These are phyloP conservation scores for Talaromyces amestolkiae DNA, from an alignment of 2,329 filamentous ascomycete genomes.

Conservation along the genomic window DNA sequence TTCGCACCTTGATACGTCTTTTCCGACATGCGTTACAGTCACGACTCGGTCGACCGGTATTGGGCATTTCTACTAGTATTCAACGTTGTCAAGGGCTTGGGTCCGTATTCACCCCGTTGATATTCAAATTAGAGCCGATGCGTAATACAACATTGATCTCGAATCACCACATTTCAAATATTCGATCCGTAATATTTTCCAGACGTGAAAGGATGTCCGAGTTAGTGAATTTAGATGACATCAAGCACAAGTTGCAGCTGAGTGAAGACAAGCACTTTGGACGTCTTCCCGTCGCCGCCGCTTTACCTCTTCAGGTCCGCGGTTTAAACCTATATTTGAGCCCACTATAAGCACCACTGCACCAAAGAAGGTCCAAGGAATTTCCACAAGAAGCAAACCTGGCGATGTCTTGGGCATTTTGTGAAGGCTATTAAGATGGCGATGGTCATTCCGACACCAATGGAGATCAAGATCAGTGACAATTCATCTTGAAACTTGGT, in stretches of 20 bases:
- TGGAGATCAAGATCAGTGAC: not conserved
- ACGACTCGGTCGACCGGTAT: constrained; percentile 6
- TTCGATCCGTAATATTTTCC: not conserved
- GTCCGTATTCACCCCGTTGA: no score
- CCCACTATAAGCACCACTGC: not conserved
- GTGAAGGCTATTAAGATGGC: not conserved
- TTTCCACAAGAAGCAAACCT: not conserved
- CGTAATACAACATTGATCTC: not conserved
- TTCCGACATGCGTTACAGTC: constrained; percentile 7
- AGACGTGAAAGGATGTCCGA: no score
- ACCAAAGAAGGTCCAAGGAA: no score
- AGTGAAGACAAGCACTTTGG: not conserved
- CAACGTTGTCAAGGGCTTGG: not conserved
- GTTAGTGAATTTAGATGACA: no score
- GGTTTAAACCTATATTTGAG: not conserved
- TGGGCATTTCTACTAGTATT: constrained; percentile 2
- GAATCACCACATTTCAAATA: not conserved
- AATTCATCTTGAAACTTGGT: not conserved
- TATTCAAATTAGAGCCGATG: not conserved
- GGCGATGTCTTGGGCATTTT: not conserved
- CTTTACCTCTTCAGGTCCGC: not conserved
- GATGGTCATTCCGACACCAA: not conserved
- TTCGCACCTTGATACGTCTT: constrained; percentile 12
- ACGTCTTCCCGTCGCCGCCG: not conserved
- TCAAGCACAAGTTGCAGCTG: not conserved